These are phyloP conservation scores for Calonectria hongkongensis DNA, from an alignment of 2,329 filamentous ascomycete species.

Conservation along the genomic window DNA sequence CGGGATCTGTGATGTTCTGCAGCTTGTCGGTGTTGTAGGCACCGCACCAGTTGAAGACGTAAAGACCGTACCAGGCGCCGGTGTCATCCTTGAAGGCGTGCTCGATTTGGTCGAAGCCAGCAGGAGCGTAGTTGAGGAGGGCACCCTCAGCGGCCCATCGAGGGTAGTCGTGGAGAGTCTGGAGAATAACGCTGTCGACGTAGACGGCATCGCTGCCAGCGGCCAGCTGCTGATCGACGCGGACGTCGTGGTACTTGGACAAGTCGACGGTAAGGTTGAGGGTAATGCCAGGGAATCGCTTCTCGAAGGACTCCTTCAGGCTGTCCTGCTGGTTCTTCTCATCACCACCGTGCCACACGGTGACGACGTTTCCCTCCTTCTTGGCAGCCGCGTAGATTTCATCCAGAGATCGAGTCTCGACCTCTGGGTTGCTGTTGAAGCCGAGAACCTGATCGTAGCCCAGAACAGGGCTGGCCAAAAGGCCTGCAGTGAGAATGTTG, in stretches of 20 bases:
- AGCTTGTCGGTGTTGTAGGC: conserved; percentile 57
- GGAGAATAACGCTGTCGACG: conserved; percentile 65
- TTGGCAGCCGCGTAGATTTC: conserved; percentile 70
- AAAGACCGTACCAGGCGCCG: conserved; percentile 64
- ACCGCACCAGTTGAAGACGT: conserved; percentile 62
- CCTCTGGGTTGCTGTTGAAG: conserved; percentile 48
- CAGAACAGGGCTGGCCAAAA: conserved; percentile 36
- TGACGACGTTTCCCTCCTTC: conserved; percentile 67
- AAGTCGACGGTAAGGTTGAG: conserved; percentile 73
- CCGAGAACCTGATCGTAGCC: conserved; percentile 53
- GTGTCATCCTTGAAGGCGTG: conserved; percentile 60
- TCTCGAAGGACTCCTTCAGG: conserved; percentile 66
- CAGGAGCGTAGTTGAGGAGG: conserved; percentile 69
- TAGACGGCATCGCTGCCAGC: conserved; percentile 56
- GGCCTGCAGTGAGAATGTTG: conserved; percentile 30
- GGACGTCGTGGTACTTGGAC: conserved; percentile 72
- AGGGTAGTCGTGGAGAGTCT: conserved; percentile 71
- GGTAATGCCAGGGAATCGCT: conserved; percentile 68
- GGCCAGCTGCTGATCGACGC: conserved; percentile 67
- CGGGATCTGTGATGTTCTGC: conserved; percentile 55
- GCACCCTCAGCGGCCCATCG: conserved; percentile 69
- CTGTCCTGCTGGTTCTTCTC: conserved; percentile 62
- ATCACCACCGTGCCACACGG: conserved; percentile 70
- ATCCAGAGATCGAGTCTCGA: conserved; percentile 68
- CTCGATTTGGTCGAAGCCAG: conserved; percentile 65